A percentile compares a stretch with the other conserved stretches of the same genome.
These are phyloP conservation scores for Isabelozyma gotoi DNA, from an alignment of 805 yeast species.

Conservation along the genomic window DNA sequence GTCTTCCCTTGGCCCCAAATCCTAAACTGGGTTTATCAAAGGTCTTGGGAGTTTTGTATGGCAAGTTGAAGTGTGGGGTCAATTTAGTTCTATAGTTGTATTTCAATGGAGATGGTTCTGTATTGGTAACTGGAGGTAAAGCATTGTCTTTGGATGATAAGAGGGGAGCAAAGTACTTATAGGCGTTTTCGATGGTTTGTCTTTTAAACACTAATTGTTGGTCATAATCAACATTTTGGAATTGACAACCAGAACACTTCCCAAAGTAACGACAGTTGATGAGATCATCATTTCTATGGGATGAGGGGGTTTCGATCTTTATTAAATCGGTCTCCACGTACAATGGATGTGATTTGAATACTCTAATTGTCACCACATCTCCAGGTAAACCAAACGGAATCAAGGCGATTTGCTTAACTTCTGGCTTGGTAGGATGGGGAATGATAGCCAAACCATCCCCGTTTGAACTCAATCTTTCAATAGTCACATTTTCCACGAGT, in stretches of 20 bases:
- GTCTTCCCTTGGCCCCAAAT: slow-evolving; percentile 83
- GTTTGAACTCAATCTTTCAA: slow-evolving; percentile 63
- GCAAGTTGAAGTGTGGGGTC: slow-evolving; percentile 92
- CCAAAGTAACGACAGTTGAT: slow-evolving; percentile 85
- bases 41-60: slow-evolving; percentile 46
- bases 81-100: slow-evolving; percentile 85
- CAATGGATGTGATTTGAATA: slow-evolving; percentile 74
- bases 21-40: slow-evolving; percentile 71
- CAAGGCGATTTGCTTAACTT: slow-evolving; percentile 59
- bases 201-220: slow-evolving; percentile 73
- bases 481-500: slow-evolving; percentile 53
- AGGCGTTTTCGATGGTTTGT: slow-evolving; percentile 79
- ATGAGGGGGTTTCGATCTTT: slow-evolving; percentile 37
- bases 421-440: slow-evolving; percentile 50
- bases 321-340: slow-evolving; percentile 77
- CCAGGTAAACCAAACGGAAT: slow-evolving; percentile 91
- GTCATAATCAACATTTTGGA: slow-evolving; percentile 72
- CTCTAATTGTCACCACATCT: slow-evolving; percentile 66
- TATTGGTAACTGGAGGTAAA: slow-evolving; percentile 62
- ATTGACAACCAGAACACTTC: slow-evolving; percentile 93
- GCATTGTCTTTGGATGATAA: slow-evolving; percentile 34
- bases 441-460: slow-evolving; percentile 87
- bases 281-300: slow-evolving; percentile 52
- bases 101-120: slow-evolving; percentile 75
- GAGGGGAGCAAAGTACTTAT: slow-evolving; percentile 67